Evolutionary conservation across 2,329 filamentous ascomycete genomes (phyloP).

Genomic region (Colletotrichum paranaense): DNA sequence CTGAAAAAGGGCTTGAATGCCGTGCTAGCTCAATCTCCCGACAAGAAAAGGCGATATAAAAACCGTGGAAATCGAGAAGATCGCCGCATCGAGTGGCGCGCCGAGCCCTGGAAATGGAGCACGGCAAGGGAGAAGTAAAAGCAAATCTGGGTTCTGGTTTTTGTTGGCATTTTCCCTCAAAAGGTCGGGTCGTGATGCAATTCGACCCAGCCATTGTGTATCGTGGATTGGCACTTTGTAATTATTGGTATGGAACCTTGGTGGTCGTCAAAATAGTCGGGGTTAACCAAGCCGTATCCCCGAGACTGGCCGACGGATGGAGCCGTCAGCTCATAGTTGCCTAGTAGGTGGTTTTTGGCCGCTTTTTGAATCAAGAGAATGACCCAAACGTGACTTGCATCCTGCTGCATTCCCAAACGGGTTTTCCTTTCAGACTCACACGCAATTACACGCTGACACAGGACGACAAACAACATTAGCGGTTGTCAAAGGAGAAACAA

Average conservation of each 20-base stretch:
- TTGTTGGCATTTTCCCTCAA: not conserved
- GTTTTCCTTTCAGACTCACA: not conserved
- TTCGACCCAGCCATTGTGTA: conserved; percentile 18
- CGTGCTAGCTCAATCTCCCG: not conserved
- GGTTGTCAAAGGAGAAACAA: too few species aligned
- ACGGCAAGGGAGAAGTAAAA: not conserved
- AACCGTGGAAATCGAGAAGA: too few species aligned
- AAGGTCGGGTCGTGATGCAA: conserved; percentile 24
- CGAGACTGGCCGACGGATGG: conserved; percentile 13
- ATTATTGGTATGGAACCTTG: not conserved
- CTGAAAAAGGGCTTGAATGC: not conserved
- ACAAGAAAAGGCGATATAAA: not conserved
- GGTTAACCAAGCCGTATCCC: conserved; percentile 22
- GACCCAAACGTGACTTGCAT: not conserved
- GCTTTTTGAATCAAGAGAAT: not conserved
- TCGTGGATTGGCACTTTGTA: not conserved
- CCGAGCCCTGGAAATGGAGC: not conserved
- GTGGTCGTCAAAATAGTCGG: not conserved
- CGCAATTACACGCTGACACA: not conserved
- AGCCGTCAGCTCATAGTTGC: conserved; percentile 19
- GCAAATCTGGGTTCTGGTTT: not conserved
- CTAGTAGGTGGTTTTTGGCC: not conserved
- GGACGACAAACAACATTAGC: not conserved
- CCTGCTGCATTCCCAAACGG: not conserved
- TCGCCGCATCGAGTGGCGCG: not conserved